phyloP scores from a whole-genome alignment of 2,329 filamentous ascomycete genomes.

The Scedosporium aurantiacum region DNA sequence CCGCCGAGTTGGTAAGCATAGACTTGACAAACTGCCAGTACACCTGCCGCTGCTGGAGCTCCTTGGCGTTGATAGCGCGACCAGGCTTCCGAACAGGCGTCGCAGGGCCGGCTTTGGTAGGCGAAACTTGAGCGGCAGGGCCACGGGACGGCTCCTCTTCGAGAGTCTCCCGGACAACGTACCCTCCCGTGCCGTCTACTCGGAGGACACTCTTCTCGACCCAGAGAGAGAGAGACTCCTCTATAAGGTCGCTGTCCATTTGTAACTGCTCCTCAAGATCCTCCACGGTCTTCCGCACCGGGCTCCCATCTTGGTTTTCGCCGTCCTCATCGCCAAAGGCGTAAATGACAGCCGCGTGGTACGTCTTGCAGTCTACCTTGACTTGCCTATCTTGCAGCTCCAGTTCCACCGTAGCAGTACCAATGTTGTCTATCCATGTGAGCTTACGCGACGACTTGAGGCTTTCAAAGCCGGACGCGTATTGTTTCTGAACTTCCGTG shows the following conservation, averaged over 20 bases:
- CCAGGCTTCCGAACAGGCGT: constrained; percentile 6
- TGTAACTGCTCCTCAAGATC: constrained; percentile 47
- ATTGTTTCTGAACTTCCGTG: constrained; percentile 51
- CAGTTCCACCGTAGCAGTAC: constrained; percentile 68
- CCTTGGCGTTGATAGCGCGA: constrained; percentile 34
- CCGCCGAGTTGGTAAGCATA: constrained; percentile 87
- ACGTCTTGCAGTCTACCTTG: constrained; percentile 62
- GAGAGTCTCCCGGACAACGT: constrained; percentile 56
- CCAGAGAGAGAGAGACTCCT: constrained; percentile 61
- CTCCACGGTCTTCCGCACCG: constrained; percentile 23
- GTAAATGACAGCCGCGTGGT: constrained; percentile 80
- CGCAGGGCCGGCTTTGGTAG: constrained; percentile 11
- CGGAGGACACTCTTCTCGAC: constrained; percentile 55
- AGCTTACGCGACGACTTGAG: constrained; percentile 79
- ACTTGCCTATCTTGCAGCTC: constrained; percentile 73
- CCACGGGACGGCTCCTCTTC: constrained; percentile 23
- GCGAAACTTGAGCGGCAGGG: constrained; percentile 18
- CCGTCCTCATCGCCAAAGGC: constrained; percentile 45
- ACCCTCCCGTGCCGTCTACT: constrained; percentile 42
- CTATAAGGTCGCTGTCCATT: constrained; percentile 65
- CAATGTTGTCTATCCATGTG: constrained; percentile 76
- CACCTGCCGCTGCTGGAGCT: constrained; percentile 47
- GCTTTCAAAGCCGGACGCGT: constrained; percentile 64
- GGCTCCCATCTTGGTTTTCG: constrained; percentile 26
- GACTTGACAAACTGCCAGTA: constrained; percentile 90